phyloP scores from a whole-genome alignment of 352 stramenopile species.

The Globisporangium mamillatum region DNA sequence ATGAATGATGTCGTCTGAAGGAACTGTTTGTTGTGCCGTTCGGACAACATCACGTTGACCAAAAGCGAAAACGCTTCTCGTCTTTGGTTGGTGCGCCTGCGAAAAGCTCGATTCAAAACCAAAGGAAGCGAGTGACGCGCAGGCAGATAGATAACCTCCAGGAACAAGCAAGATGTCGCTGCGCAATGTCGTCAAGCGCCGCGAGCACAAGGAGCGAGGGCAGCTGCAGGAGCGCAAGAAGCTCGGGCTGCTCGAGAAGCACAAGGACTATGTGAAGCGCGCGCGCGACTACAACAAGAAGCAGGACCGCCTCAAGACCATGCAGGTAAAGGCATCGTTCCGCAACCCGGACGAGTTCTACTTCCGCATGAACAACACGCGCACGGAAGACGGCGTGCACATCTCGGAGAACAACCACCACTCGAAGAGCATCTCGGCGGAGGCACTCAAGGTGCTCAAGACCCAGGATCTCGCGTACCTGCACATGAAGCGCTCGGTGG shows the following conservation, averaged over 20 bases:
- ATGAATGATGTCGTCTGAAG: too few relatives aligned
- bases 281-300: slow-evolving; percentile 96
- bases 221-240: slow-evolving; percentile 92
- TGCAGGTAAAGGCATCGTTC: slow-evolving; percentile 92
- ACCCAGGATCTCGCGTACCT: slow-evolving; percentile 96
- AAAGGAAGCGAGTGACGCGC: not conserved
- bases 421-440: slow-evolving; percentile 55
- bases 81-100: slow-evolving; percentile 5
- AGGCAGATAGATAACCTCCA: not conserved
- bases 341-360: slow-evolving; percentile 99
- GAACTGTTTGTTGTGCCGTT: not conserved
- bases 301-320: slow-evolving; percentile 80
- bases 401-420: slow-evolving; percentile 73
- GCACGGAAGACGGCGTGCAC: slow-evolving; percentile 78
- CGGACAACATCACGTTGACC: too few relatives aligned
- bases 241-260: slow-evolving; percentile 97
- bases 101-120: not conserved
- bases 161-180: slow-evolving; percentile 65
- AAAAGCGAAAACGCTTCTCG: too few relatives aligned
- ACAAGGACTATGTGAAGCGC: slow-evolving; percentile 97
- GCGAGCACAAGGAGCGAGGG: slow-evolving; percentile 97
- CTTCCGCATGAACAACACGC: slow-evolving; percentile 92
- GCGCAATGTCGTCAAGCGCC: slow-evolving; percentile 98
- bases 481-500: slow-evolving; percentile 83
- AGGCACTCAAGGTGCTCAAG: slow-evolving; percentile 92